Evolutionary conservation across 176 grass and related monocot genomes (phyloP), one percentile per base, ranked within the genome.

Genomic region (Saccharum spontaneum): DNA sequence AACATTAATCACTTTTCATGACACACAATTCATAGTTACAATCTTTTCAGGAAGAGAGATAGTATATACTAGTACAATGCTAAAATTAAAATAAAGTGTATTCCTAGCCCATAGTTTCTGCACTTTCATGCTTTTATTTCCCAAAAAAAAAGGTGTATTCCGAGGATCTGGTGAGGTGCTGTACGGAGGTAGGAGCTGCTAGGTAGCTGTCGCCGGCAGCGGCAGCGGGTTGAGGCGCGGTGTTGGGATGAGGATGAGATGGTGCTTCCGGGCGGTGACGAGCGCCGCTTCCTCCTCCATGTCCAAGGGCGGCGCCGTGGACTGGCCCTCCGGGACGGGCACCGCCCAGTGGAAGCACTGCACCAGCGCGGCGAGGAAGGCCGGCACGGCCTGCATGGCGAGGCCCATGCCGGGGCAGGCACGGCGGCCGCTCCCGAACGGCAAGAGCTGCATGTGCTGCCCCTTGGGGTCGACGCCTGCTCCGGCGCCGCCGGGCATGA

Each of bases 311-410:
- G n/a, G 16, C 59, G 49, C 17, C 44, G 10, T 46, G 44, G 44
- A 46, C 12, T 41, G 40, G 40, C 40, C 40, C 40, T 18, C 34
- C 62, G 44, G 44, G 44, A 46, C 14, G 44, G 44, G 44, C 44
- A 30, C 76, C 79, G 44, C 79, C 92, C 90, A 94, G 24, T 94
- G 62, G 68, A 97, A 97, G 68, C 94, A 94, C 78, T 97, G 90
- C 49, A 97, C 88, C 6, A 94, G 81, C 18, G 81, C 88, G 0
- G 85, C 92, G 3, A 97, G 66, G n/a, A 91, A 79, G 5, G 79
- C 72, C 33, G 90, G 90, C 37, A 92, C 83, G 8, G 82, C 86
- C 73, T 94, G 88, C 59, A 92, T 33, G 3, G 94, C 86, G 12
- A 89, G 52, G 1, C 85, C 86, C 80, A 92, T 87, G 14, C 88